A percentile compares a stretch with the other conserved stretches of the same genome.
phyloP scores from a whole-genome alignment of 176 grass and related monocot species.

The Puccinellia tenuiflora region DNA sequence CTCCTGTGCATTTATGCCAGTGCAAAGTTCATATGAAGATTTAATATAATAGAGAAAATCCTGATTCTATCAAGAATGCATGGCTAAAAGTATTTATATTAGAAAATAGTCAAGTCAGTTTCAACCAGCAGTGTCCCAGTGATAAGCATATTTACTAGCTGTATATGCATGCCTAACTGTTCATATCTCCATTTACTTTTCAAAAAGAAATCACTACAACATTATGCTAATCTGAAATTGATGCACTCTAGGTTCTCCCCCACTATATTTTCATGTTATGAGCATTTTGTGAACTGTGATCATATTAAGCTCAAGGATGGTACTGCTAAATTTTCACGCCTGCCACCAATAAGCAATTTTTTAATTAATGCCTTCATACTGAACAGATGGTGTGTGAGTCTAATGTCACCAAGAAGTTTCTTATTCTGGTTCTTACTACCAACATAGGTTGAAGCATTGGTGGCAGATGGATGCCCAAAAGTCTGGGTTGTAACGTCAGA shows the following conservation, averaged over 20 bases:
- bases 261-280: background rate
- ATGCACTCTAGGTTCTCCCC: background rate
- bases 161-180: background rate
- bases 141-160: background rate
- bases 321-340: background rate
- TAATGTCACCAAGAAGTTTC: background rate
- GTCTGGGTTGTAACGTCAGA: slow-evolving; percentile 88
- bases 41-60: background rate
- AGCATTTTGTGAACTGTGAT: background rate
- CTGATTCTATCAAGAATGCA: background rate
- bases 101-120: background rate
- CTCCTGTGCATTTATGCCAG: background rate
- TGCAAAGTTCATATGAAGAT: background rate
- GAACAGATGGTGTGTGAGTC: background rate
- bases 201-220: background rate
- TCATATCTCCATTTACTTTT: background rate
- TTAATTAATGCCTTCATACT: background rate
- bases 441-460: slow-evolving; percentile 85
- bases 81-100: background rate
- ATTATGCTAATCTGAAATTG: background rate
- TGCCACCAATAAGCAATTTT: background rate
- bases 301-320: background rate
- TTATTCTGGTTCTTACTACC: slow-evolving; percentile 26
- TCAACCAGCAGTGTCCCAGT: background rate
- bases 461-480: slow-evolving; percentile 71